Conservation (phyloP, 2,329 filamentous ascomycete species). For the Cercospora canescens region DNA sequence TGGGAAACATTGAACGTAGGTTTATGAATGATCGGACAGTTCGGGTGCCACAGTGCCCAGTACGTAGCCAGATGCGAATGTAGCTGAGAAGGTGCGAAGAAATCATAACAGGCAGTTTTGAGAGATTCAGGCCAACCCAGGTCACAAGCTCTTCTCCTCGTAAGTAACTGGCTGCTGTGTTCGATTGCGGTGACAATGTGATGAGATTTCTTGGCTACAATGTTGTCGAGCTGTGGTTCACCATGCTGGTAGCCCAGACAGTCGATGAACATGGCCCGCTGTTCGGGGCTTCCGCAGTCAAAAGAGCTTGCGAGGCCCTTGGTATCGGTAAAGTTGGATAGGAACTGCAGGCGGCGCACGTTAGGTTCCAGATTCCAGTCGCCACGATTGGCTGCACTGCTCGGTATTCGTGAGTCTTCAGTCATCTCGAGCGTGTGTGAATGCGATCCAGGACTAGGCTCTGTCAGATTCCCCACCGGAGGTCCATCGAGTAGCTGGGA, state of each 20-base stretch:
- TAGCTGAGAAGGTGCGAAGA: neutral
- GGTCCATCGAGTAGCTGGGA: neutral
- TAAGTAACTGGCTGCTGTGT: neutral
- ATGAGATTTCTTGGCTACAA: neutral
- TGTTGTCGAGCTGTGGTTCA: neutral
- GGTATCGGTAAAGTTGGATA: neutral
- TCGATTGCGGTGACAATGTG: neutral
- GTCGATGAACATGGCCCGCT: conserved; percentile 4
- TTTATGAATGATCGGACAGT: conserved; percentile 5
- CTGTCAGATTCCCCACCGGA: neutral
- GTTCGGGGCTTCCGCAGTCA: neutral
- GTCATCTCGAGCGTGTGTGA: neutral
- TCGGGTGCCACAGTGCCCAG: conserved; percentile 9
- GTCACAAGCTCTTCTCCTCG: neutral
- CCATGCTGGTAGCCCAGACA: neutral
- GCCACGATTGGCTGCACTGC: neutral
- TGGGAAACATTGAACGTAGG: neutral
- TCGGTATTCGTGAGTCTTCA: neutral
- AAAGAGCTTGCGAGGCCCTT: conserved; percentile 1
- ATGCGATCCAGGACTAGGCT: neutral
- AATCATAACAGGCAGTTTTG: neutral
- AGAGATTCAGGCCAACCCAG: neutral
- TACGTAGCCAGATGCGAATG: neutral
- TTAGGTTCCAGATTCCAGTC: neutral
- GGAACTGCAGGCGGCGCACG: conserved; percentile 2